Evolutionary conservation across 1,284 basidiomycete genomes (phyloP).

Genomic region (Phylloboletellus chloephorus): DNA sequence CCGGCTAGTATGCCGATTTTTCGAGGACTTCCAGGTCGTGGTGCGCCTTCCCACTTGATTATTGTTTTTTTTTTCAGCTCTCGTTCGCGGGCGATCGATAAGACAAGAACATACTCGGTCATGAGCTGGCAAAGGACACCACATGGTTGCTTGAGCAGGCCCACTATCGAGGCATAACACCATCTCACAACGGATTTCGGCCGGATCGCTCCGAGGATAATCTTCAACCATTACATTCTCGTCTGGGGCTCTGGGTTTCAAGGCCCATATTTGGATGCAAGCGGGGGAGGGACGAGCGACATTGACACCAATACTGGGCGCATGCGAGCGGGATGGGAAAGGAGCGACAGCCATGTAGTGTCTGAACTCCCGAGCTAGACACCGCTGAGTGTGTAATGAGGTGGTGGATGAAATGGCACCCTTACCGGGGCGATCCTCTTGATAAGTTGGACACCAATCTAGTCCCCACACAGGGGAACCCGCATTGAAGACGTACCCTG

Average conservation of each 20-base stretch:
- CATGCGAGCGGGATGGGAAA: slow-evolving; percentile 55
- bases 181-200: slow-evolving; percentile 60
- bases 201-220: slow-evolving; percentile 10
- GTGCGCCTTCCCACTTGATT: slow-evolving; percentile 17
- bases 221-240: slow-evolving; percentile 20
- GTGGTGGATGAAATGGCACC: background rate
- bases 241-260: slow-evolving; percentile 17
- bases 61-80: slow-evolving; percentile 9
- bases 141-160: slow-evolving; percentile 72
- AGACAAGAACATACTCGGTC: slow-evolving; percentile 36
- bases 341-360: slow-evolving; percentile 85
- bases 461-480: slow-evolving; percentile 83
- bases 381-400: background rate
- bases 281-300: slow-evolving; percentile 46
- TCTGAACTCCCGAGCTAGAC: slow-evolving; percentile 46
- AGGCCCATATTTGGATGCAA: slow-evolving; percentile 69
- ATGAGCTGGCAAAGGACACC: slow-evolving; percentile 83
- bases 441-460: slow-evolving; percentile 84
- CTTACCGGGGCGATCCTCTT: slow-evolving; percentile 53
- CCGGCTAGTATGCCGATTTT: slow-evolving; percentile 81
- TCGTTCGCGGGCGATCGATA: background rate
- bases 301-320: slow-evolving; percentile 55
- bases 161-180: slow-evolving; percentile 74
- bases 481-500: slow-evolving; percentile 68
- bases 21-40: slow-evolving; percentile 29